Percentiles rank a stretch among this genome's conserved stretches.
Evolutionary conservation across 1,284 basidiomycete species (phyloP).

Genomic region (Irpex sp.): DNA sequence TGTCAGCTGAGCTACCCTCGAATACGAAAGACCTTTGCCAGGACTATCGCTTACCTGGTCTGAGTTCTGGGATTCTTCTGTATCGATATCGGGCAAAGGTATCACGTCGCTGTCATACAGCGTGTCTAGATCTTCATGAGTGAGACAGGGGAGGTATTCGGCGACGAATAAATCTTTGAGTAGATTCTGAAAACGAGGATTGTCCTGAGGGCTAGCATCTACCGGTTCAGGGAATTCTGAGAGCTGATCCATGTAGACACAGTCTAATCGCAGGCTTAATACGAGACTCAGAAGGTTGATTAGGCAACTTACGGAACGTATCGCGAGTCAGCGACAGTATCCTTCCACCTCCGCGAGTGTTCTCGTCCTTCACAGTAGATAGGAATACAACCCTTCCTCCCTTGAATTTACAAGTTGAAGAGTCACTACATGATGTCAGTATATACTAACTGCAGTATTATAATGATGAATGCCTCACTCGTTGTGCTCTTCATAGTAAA

Average conservation of each 20-base stretch:
- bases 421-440: background rate
- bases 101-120: background rate
- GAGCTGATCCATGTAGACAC: constrained; percentile 24
- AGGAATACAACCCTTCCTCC: constrained; percentile 30
- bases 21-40: background rate
- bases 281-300: background rate
- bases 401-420: constrained; percentile 9
- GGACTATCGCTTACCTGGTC: background rate
- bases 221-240: constrained; percentile 19
- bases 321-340: constrained; percentile 6
- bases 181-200: constrained; percentile 9
- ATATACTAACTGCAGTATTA: constrained; percentile 10
- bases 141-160: constrained; percentile 21
- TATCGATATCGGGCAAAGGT: background rate
- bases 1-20: background rate
- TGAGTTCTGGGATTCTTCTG: constrained; percentile 1
- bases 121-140: background rate
- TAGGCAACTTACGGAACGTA: constrained; percentile 22
- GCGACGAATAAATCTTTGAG: constrained; percentile 25
- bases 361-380: constrained; percentile 22
- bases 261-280: constrained; percentile 16
- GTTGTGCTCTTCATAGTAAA: too few relatives aligned
- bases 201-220: constrained; percentile 17
- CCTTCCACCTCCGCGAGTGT: constrained; percentile 14
- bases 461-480: too few relatives aligned